phyloP scores from a whole-genome alignment of 495 filamentous ascomycete species.

The Pyrenopolyporus hunteri region DNA sequence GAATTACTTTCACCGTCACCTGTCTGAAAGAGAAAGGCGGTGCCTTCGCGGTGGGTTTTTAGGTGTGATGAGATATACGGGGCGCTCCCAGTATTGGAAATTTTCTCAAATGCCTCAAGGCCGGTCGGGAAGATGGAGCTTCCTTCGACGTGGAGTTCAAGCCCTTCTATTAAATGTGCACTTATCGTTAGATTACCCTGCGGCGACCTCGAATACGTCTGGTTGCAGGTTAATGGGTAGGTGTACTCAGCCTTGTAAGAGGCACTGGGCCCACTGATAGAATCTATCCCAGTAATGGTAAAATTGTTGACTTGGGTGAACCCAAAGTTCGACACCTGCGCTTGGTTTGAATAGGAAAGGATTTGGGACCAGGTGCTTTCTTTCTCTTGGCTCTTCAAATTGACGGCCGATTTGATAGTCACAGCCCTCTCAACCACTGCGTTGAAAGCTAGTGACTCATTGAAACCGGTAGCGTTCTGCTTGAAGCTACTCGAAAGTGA shows the following conservation, averaged over 20 bases:
- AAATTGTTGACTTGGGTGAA: slow-evolving; percentile 66
- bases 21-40: slow-evolving; percentile 56
- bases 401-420: slow-evolving; percentile 52
- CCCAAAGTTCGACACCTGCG: slow-evolving; percentile 60
- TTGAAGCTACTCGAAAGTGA: slow-evolving; percentile 47
- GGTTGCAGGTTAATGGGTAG: slow-evolving; percentile 69
- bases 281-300: slow-evolving; percentile 61
- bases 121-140: slow-evolving; percentile 65
- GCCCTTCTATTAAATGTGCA: slow-evolving; percentile 63
- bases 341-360: slow-evolving; percentile 63
- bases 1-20: slow-evolving; percentile 52
- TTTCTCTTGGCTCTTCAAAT: slow-evolving; percentile 53
- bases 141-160: slow-evolving; percentile 59
- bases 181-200: slow-evolving; percentile 63
- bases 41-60: slow-evolving; percentile 60
- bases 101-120: slow-evolving; percentile 53
- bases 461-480: slow-evolving; percentile 56
- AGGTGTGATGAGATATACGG: slow-evolving; percentile 49
- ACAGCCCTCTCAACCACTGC: slow-evolving; percentile 63
- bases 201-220: slow-evolving; percentile 52
- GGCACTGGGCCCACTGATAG: slow-evolving; percentile 45
- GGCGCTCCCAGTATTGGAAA: neutral
- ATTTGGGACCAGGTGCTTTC: slow-evolving; percentile 64
- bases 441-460: slow-evolving; percentile 66
- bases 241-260: slow-evolving; percentile 55